A percentile compares a stretch with the other conserved stretches of the same genome.
Conservation (phyloP, 129 eudicot genomes). For the Oenanthe sinensis region DNA sequence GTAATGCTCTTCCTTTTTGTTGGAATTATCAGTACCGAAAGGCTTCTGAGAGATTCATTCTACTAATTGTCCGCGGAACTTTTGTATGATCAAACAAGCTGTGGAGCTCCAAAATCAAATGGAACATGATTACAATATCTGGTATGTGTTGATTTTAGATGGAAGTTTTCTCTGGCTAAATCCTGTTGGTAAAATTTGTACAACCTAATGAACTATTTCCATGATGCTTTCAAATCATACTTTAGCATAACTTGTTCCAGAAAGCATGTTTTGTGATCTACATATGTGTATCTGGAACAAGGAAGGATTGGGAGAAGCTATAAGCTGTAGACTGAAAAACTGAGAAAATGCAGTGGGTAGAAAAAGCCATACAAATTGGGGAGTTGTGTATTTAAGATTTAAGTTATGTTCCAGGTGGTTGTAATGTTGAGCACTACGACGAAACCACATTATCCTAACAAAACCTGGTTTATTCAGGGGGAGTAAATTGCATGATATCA, state of each 20-base stretch:
- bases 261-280: neutral
- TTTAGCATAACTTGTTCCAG: neutral
- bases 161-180: neutral
- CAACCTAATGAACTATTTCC: neutral
- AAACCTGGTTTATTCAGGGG: neutral
- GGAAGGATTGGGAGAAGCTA: neutral
- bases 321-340: neutral
- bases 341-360: neutral
- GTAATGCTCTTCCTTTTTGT: constrained; percentile 36
- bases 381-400: neutral
- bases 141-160: constrained; percentile 28
- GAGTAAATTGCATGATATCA: neutral
- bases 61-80: neutral
- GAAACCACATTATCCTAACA: neutral
- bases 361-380: neutral
- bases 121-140: constrained; percentile 83
- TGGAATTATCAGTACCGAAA: neutral
- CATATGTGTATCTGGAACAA: too few relatives aligned
- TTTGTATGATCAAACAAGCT: constrained; percentile 36
- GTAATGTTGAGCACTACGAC: neutral
- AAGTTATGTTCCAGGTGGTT: neutral
- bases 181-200: neutral
- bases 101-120: constrained; percentile 73
- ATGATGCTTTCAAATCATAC: neutral
- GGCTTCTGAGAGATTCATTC: neutral